A percentile compares a stretch with the other conserved stretches of the same genome.
phyloP scores from a whole-genome alignment of 2,329 filamentous ascomycete species.

The Calonectria ilicicola region DNA sequence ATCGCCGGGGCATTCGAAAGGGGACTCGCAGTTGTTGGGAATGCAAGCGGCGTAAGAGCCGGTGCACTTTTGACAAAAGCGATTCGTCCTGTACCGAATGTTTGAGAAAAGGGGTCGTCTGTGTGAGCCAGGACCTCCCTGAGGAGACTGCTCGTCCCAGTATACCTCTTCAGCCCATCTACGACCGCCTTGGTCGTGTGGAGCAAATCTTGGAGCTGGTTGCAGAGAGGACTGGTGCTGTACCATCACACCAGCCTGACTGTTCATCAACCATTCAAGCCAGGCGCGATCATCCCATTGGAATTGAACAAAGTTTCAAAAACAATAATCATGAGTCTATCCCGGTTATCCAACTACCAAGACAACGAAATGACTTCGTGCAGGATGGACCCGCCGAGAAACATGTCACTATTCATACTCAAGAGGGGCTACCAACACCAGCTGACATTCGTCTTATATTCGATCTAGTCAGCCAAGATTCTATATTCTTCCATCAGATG shows the following conservation, averaged over 20 bases:
- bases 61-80: background rate
- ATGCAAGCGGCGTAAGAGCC: background rate
- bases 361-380: background rate
- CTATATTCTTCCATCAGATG: slow-evolving; percentile 1
- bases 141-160: background rate
- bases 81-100: background rate
- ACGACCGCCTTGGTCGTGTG: background rate
- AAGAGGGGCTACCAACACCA: background rate
- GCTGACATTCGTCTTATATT: background rate
- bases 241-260: background rate
- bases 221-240: background rate
- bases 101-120: background rate
- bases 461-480: background rate
- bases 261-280: background rate
- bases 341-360: no score
- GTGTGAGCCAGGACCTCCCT: background rate
- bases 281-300: background rate
- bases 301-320: background rate
- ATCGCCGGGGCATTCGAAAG: background rate
- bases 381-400: background rate
- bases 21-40: background rate
- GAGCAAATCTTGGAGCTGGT: background rate
- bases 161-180: background rate
- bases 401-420: background rate
- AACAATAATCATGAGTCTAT: background rate